Evolutionary conservation across 768 basidiomycete genomes (phyloP).

Genomic region (Pholiota molesta): DNA sequence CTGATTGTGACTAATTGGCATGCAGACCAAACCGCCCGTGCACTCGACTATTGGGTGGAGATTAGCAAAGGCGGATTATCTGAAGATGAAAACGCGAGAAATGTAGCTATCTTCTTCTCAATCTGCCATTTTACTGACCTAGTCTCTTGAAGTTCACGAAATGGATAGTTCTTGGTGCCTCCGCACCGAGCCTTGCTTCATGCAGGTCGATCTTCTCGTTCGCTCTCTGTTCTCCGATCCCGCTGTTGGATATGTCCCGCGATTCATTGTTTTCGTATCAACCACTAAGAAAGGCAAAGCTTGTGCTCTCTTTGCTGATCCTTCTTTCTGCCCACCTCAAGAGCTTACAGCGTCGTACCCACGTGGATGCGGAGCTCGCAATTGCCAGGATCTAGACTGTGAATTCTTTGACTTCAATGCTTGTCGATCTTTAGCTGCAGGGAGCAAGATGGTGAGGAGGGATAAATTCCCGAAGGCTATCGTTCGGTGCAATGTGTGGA

Average conservation of each 20-base stretch:
- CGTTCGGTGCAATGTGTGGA: constrained; percentile 25
- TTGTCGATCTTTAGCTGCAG: constrained; percentile 15
- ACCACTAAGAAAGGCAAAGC: not conserved
- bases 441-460: constrained; percentile 14
- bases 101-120: constrained; percentile 14
- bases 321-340: constrained; percentile 15
- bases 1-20: constrained; percentile 24
- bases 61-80: constrained; percentile 24
- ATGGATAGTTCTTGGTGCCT: constrained; percentile 5
- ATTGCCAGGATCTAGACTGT: constrained; percentile 18
- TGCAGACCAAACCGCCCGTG: constrained; percentile 19
- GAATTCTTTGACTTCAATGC: constrained; percentile 19
- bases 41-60: constrained; percentile 28
- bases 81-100: constrained; percentile 15
- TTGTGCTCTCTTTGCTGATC: constrained; percentile 21
- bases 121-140: not conserved
- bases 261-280: constrained; percentile 19
- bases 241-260: constrained; percentile 22
- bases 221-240: constrained; percentile 24
- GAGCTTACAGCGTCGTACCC: constrained; percentile 18
- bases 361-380: constrained; percentile 10
- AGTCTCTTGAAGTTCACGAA: constrained; percentile 10
- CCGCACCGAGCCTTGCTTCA: constrained; percentile 19
- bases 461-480: constrained; percentile 2
- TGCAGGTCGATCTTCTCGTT: constrained; percentile 23